Percentiles rank a stretch among this genome's conserved stretches.
Evolutionary conservation across 192 early-diverging fungal species (phyloP).

Genomic region (Dissophora ornata): DNA sequence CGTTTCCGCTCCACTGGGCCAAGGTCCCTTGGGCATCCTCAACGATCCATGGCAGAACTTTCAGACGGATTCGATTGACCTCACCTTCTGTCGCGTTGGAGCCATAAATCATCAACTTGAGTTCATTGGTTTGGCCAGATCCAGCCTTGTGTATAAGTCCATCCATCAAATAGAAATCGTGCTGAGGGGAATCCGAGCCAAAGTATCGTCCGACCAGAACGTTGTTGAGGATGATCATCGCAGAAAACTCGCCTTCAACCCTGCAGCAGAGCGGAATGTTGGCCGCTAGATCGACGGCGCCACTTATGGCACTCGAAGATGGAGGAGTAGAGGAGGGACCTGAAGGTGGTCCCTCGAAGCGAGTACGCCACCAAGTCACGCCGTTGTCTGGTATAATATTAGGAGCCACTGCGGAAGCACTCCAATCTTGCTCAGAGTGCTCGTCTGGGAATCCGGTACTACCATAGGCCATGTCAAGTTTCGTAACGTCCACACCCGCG

Average conservation of each 20-base stretch:
- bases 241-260: slow-evolving; percentile 74
- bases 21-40: slow-evolving; percentile 43
- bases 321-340: slow-evolving; percentile 25
- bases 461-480: slow-evolving; percentile 67
- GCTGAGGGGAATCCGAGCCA: slow-evolving; percentile 75
- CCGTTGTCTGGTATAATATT: slow-evolving; percentile 31
- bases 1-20: slow-evolving; percentile 43
- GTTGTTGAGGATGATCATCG: slow-evolving; percentile 76
- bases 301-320: slow-evolving; percentile 3
- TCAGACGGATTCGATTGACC: neutral
- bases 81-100: neutral
- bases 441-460: slow-evolving; percentile 83
- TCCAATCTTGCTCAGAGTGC: slow-evolving; percentile 56
- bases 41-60: slow-evolving; percentile 34
- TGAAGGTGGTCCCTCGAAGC: slow-evolving; percentile 40
- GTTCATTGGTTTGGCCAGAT: slow-evolving; percentile 39
- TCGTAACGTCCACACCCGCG: slow-evolving; percentile 78
- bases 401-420: slow-evolving; percentile 6
- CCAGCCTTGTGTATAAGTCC: slow-evolving; percentile 54
- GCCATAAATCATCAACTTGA: slow-evolving; percentile 62
- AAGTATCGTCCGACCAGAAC: slow-evolving; percentile 76
- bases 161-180: slow-evolving; percentile 76
- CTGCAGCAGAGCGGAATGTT: slow-evolving; percentile 72
- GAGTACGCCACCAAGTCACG: slow-evolving; percentile 55
- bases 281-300: neutral